Conservation (phyloP, 75 land plant genomes). For the Pinus taeda region DNA sequence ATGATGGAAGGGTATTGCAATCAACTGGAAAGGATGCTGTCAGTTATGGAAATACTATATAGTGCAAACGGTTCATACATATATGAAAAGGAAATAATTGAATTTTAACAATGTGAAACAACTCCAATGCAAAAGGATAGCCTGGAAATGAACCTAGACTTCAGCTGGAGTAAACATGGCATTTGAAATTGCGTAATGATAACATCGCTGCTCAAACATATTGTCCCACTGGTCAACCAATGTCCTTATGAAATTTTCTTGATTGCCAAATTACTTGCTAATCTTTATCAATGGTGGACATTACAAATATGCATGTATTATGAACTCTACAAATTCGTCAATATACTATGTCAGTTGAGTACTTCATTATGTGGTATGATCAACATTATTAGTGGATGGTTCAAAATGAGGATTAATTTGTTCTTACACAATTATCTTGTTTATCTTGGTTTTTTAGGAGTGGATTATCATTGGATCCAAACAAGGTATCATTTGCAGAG, state of each 20-base stretch:
- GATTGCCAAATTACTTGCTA: not conserved
- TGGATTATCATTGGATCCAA: constrained; percentile 63
- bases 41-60: no score
- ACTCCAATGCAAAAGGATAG: no score
- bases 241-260: not conserved
- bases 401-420: not conserved
- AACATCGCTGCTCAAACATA: not conserved
- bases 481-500: constrained; percentile 65
- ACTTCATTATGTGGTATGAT: not conserved
- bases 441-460: constrained; percentile 47
- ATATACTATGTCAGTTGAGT: no score
- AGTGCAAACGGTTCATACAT: no score
- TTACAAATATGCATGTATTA: not conserved
- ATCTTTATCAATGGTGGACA: not conserved
- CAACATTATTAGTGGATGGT: not conserved
- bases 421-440: not conserved
- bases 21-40: no score
- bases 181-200: no score
- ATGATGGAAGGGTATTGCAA: no score
- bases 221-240: not conserved
- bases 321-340: no score
- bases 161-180: no score
- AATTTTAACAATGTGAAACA: no score
- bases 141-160: no score
- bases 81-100: no score